phyloP scores from a whole-genome alignment of 2,329 filamentous ascomycete genomes.

The Bipolaris cookei region DNA sequence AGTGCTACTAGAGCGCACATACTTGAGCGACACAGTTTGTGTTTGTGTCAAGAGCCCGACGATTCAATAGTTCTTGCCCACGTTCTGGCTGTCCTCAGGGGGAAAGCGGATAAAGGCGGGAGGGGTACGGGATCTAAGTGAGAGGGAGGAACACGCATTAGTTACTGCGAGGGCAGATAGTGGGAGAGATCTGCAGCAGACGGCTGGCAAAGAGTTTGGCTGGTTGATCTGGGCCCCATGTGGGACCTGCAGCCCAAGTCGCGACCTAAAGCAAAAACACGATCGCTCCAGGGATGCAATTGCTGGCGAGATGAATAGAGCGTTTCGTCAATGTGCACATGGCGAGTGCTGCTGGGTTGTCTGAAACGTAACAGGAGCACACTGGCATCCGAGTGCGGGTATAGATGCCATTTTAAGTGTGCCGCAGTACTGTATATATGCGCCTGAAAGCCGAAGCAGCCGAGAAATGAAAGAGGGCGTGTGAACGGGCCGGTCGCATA shows the following conservation, averaged over 20 bases:
- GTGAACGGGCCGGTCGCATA: no score
- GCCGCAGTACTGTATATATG: no score
- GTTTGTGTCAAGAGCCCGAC: no score
- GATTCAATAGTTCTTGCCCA: neutral
- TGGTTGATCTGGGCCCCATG: constrained; percentile 6
- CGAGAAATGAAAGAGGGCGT: no score
- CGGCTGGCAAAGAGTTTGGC: neutral
- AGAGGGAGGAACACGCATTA: no score
- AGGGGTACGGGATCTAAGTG: neutral
- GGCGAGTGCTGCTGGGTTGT: neutral
- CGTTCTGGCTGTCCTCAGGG: neutral
- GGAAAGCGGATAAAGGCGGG: constrained; percentile 1
- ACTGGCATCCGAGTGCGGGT: neutral
- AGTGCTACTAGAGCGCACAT: no score
- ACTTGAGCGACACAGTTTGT: no score
- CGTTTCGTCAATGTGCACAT: neutral
- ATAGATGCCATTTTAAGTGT: no score
- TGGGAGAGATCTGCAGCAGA: no score
- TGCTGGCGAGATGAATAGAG: neutral
- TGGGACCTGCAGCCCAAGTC: constrained; percentile 12
- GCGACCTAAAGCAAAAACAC: constrained; percentile 4
- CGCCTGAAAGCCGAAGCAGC: no score
- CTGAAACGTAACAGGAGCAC: neutral
- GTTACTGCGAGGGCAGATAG: no score
- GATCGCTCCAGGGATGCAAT: constrained; percentile 10